A percentile compares a stretch with the other conserved stretches of the same genome.
Conservation (phyloP, 1,284 basidiomycete genomes). For the Cutaneotrichosporon sp. region DNA sequence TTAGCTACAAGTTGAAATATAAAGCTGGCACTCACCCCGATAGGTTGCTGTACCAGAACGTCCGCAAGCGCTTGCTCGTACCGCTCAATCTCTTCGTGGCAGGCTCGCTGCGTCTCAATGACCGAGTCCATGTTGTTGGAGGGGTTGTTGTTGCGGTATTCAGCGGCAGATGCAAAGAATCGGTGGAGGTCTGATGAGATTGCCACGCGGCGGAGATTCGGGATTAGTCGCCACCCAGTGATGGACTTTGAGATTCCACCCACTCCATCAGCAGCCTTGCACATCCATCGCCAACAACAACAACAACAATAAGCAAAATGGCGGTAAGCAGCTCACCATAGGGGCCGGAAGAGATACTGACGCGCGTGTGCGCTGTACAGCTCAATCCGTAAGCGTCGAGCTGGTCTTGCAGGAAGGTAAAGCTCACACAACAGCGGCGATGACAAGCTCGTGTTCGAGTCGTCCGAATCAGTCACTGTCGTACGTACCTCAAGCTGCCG, state of each 20-base stretch:
- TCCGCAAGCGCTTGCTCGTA: constrained; percentile 64
- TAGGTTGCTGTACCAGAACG: constrained; percentile 55
- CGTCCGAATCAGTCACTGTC: constrained; percentile 85
- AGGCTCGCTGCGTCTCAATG: constrained; percentile 86
- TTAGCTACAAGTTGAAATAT: neutral
- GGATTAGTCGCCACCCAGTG: constrained; percentile 25
- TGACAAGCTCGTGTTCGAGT: constrained; percentile 93
- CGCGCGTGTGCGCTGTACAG: constrained; percentile 28
- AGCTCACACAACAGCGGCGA: constrained; percentile 41
- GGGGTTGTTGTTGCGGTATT: constrained; percentile 3
- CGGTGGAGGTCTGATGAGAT: neutral
- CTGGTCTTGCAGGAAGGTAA: neutral
- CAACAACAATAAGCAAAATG: constrained; percentile 58
- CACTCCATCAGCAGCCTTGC: too few relatives aligned
- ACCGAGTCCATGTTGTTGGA: constrained; percentile 73
- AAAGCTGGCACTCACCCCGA: constrained; percentile 40
- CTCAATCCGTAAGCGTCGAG: constrained; percentile 45
- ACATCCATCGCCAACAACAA: constrained; percentile 3
- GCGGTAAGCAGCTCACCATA: constrained; percentile 58
- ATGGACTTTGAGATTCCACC: constrained; percentile 11
- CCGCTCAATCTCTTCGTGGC: constrained; percentile 92
- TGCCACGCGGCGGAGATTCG: constrained; percentile 19
- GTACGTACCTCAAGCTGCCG: constrained; percentile 50
- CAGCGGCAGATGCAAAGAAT: neutral
- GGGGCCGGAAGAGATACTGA: constrained; percentile 39